Base-by-base conservation (phyloP, 768 basidiomycete species). In the Rhizopogon vesiculosus region DNA sequence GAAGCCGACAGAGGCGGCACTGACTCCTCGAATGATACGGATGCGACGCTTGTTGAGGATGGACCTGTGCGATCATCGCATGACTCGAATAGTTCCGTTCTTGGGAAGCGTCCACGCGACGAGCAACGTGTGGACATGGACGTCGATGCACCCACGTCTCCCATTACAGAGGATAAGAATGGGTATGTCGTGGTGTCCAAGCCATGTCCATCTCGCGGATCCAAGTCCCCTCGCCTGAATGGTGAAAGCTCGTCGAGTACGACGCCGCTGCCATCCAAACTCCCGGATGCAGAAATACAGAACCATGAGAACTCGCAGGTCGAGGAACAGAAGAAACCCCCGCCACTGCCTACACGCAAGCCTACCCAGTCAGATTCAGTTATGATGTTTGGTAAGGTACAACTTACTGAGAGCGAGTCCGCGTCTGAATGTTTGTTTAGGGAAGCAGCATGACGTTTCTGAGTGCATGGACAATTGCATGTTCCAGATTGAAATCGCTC, bases 381-480 rank as follows among this genome's bases (percentile, higher is more conserved):
- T 9, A 94, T 94, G 92, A 90, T 93, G 85, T 94, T 94, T 63
- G 92, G 91, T 92, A 66, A 62, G 81, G 64, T 31, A 15, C 18
- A 22, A 7, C 56, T 43, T 22, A 35, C 12, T 49, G 13, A 4
- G 19, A 50, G 7, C 25, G 39, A 48, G n/a, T 18, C 7, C 33
- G 18, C 19, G 13, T 42, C 48, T 41, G 22, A n/a, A 65, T 42
- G 29, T 45, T 57, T 55, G 7, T 38, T 40, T 55, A 93, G 94
- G 96, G 5, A 88, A 89, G 63, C 97, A 99, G 64, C 96, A 99
- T 65, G 97, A 99, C 68, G 95, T 98, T 12, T 88, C 96, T 0
- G 97, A 99, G 72, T 98, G 96, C 72, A 93, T 98, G 89, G 96
- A 98, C 71, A 98, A 98, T 64, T 95, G 95, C 75, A 89, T 99